Evolutionary conservation across 2,329 filamentous ascomycete species (phyloP).

Genomic region (Fonsecaea erecta): DNA sequence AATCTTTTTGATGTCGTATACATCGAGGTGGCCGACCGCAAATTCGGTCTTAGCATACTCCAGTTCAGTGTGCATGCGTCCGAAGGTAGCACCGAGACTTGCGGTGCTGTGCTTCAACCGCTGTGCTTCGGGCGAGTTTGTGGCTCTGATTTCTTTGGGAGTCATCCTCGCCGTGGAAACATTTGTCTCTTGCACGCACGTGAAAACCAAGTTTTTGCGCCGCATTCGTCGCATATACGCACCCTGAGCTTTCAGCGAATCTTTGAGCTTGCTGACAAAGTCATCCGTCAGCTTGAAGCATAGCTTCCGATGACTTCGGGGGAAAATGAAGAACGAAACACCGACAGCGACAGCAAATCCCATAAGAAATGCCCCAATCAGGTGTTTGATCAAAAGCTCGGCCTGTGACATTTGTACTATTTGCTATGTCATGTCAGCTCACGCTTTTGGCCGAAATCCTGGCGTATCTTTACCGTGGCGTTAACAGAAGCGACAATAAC

Average conservation of each 20-base stretch:
- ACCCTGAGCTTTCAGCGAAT: not conserved
- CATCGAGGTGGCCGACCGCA: conserved; percentile 11
- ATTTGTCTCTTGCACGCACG: not conserved
- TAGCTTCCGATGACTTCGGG: conserved; percentile 66
- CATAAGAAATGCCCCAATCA: conserved; percentile 58
- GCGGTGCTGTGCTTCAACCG: conserved; percentile 2
- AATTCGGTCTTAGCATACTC: conserved; percentile 11
- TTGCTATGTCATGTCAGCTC: not conserved
- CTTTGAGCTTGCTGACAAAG: conserved; percentile 8
- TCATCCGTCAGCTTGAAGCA: conserved; percentile 62
- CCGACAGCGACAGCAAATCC: conserved; percentile 67
- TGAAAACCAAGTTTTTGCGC: not conserved
- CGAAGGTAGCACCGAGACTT: not conserved
- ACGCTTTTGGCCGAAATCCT: not conserved
- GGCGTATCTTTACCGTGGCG: not conserved
- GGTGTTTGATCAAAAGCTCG: not conserved
- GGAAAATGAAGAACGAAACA: conserved; percentile 68
- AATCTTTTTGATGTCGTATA: conserved; percentile 8
- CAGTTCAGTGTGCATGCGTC: conserved; percentile 3
- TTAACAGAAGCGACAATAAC: conserved; percentile 1
- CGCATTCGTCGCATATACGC: conserved; percentile 1
- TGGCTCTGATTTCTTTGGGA: not conserved
- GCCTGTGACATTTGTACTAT: not conserved
- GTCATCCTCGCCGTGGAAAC: not conserved
- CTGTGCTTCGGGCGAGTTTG: not conserved